Conservation (phyloP, 768 basidiomycete genomes). For the Leucosporidium yakuticum region DNA sequence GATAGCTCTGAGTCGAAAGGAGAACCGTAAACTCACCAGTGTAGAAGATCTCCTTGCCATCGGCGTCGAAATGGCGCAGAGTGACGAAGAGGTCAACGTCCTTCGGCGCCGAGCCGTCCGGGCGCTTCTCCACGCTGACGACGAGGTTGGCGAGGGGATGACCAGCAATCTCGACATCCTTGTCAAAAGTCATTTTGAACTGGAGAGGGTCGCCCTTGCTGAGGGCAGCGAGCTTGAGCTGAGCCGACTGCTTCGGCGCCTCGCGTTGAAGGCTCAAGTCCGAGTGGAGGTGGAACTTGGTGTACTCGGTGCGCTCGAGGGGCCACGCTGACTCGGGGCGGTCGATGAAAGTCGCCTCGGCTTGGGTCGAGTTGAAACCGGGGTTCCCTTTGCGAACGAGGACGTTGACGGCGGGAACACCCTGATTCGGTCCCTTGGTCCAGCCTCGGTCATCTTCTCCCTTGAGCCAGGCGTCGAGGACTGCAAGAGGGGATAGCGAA, state of each 20-base stretch:
- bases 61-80: constrained; percentile 30
- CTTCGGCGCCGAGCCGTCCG: constrained; percentile 30
- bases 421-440: constrained; percentile 32
- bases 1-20: too few species aligned
- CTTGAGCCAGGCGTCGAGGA: constrained; percentile 1
- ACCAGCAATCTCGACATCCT: constrained; percentile 37
- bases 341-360: constrained; percentile 35
- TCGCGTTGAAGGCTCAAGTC: not conserved
- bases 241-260: not conserved
- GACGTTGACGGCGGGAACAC: constrained; percentile 36
- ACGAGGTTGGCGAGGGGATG: constrained; percentile 34
- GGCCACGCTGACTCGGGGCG: constrained; percentile 38
- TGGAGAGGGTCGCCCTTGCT: constrained; percentile 22
- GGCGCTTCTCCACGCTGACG: constrained; percentile 12
- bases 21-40: constrained; percentile 12
- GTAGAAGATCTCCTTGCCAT: constrained; percentile 36
- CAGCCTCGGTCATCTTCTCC: constrained; percentile 32
- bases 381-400: constrained; percentile 39
- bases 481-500: too few species aligned
- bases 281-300: constrained; percentile 22
- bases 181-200: constrained; percentile 23
- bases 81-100: constrained; percentile 38
- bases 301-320: constrained; percentile 31
- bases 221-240: constrained; percentile 30
- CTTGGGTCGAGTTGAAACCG: constrained; percentile 38